Conservation (phyloP, 2,329 filamentous ascomycete genomes). For the Capronia americana region DNA sequence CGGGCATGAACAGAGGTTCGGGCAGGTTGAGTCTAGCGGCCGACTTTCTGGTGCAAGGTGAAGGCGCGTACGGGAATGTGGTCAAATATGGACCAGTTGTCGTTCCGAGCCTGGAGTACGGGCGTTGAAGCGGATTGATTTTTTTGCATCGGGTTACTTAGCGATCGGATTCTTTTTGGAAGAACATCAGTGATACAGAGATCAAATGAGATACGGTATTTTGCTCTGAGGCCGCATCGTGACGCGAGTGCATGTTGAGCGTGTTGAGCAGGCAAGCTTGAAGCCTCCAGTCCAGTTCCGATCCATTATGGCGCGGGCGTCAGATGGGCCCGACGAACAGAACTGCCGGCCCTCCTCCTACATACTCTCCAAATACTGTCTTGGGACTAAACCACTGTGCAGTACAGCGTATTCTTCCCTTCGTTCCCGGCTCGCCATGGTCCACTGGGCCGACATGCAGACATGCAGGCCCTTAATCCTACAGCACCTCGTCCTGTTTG, state of each 20-base stretch:
- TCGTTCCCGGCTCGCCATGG: too few species aligned
- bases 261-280: too few species aligned
- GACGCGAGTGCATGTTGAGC: background rate
- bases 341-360: background rate
- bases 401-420: too few species aligned
- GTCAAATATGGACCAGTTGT: conserved; percentile 98
- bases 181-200: background rate
- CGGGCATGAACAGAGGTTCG: conserved; percentile 50
- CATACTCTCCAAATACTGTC: background rate
- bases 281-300: too few species aligned
- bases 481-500: too few species aligned
- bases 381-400: too few species aligned
- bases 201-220: conserved; percentile 6
- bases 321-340: background rate
- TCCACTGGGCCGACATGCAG: too few species aligned
- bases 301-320: background rate
- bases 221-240: background rate
- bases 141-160: background rate
- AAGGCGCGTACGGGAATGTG: conserved; percentile 62
- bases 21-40: conserved; percentile 82
- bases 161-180: background rate
- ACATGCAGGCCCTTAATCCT: too few species aligned
- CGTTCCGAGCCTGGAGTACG: conserved; percentile 83
- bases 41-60: conserved; percentile 87
- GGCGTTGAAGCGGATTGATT: conserved; percentile 55